Percentiles rank a stretch among this genome's conserved stretches.
Conservation (phyloP, 257 asterid species). For the Fraxinus pennsylvanica region DNA sequence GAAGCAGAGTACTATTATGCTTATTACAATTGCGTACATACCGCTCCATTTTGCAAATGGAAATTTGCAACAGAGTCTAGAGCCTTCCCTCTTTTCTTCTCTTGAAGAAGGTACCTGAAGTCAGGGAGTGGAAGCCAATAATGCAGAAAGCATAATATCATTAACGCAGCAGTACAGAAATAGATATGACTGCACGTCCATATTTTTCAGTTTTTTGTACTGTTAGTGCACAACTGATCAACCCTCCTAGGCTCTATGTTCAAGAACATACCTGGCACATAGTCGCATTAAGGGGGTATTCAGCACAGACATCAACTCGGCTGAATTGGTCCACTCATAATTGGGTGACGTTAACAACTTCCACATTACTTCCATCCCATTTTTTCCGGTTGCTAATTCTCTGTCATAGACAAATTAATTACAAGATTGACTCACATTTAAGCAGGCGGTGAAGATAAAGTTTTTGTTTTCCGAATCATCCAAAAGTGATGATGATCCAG, state of each 20-base stretch:
- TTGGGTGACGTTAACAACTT: constrained; percentile 51
- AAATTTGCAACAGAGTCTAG: constrained; percentile 93
- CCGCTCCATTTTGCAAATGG: constrained; percentile 99
- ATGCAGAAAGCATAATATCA: background rate
- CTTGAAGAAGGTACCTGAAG: constrained; percentile 79
- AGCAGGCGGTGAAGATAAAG: background rate
- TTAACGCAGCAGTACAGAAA: background rate
- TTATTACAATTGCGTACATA: constrained; percentile 41
- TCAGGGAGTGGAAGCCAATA: constrained; percentile 17
- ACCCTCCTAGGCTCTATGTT: constrained; percentile 8
- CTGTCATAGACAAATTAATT: constrained; percentile 39
- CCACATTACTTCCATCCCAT: constrained; percentile 69
- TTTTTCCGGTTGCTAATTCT: constrained; percentile 50
- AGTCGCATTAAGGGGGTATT: constrained; percentile 77
- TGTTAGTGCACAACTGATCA: background rate
- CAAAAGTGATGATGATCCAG: background rate
- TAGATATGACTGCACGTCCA: background rate
- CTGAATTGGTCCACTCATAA: constrained; percentile 69
- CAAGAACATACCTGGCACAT: constrained; percentile 65
- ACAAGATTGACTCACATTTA: constrained; percentile 18
- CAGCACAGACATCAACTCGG: constrained; percentile 43
- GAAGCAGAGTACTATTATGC: background rate
- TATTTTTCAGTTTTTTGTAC: background rate
- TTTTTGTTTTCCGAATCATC: background rate
- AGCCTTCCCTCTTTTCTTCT: constrained; percentile 93